phyloP scores from a whole-genome alignment of 495 filamentous ascomycete species.

The Aspergillus wentii region DNA sequence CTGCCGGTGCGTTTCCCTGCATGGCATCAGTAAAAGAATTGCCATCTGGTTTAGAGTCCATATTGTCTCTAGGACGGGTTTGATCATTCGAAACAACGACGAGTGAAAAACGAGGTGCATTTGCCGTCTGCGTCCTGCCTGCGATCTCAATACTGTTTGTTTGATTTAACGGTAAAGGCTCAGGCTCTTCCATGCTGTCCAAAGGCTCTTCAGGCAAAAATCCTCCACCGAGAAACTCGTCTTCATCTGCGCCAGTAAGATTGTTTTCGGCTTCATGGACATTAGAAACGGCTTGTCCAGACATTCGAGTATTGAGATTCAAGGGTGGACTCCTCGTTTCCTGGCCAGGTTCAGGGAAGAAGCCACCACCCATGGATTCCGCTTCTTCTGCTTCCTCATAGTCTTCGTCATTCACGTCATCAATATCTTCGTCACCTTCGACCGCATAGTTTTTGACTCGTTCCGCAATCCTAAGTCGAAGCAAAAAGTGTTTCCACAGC shows the following conservation, averaged over 20 bases:
- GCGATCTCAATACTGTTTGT: no score
- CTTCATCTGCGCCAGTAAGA: neutral
- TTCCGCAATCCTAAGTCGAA: slow-evolving; percentile 71
- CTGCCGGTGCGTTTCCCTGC: no score
- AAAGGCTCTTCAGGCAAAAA: slow-evolving; percentile 20
- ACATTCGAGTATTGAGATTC: neutral
- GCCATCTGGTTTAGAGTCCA: neutral
- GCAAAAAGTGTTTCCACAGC: slow-evolving; percentile 73
- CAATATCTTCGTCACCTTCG: slow-evolving; percentile 40
- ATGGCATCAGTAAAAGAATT: no score
- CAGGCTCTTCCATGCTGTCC: neutral
- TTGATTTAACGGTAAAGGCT: no score
- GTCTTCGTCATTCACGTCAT: slow-evolving; percentile 16
- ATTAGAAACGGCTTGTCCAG: no score
- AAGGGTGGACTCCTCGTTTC: slow-evolving; percentile 5
- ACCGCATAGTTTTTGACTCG: slow-evolving; percentile 61
- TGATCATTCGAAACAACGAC: slow-evolving; percentile 25
- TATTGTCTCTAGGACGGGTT: neutral
- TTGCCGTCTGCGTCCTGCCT: neutral
- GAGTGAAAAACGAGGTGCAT: slow-evolving; percentile 23
- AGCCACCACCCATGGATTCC: slow-evolving; percentile 41
- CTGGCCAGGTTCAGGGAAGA: slow-evolving; percentile 44
- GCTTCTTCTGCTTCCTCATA: slow-evolving; percentile 24
- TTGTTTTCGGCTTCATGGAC: neutral
- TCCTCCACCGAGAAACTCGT: slow-evolving; percentile 16